A percentile compares a stretch with the other conserved stretches of the same genome.
Conservation (phyloP, 352 stramenopile genomes). For the Phytophthora litchii region DNA sequence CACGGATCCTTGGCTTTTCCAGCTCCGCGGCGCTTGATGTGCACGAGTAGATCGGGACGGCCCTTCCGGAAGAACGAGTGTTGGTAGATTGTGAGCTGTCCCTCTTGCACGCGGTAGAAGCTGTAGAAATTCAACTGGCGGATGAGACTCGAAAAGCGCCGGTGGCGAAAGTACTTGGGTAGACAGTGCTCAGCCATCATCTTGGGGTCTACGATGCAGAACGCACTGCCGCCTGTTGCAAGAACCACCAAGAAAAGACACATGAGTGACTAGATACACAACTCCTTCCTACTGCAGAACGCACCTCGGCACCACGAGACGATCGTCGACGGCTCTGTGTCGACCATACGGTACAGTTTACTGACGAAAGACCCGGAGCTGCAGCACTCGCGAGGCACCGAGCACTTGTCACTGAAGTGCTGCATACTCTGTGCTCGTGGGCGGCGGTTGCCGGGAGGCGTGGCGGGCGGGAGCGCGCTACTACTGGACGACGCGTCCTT, state of each 20-base stretch:
- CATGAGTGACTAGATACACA: neutral
- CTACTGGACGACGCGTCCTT: constrained; percentile 25
- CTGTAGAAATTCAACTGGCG: constrained; percentile 93
- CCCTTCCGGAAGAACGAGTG: constrained; percentile 87
- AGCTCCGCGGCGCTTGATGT: constrained; percentile 85
- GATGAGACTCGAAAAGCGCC: constrained; percentile 88
- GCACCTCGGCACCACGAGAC: constrained; percentile 81
- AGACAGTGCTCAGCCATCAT: constrained; percentile 89
- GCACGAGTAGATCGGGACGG: constrained; percentile 74
- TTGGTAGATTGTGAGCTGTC: constrained; percentile 87
- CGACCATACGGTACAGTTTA: constrained; percentile 88
- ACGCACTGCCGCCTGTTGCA: constrained; percentile 78
- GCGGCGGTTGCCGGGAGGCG: constrained; percentile 32
- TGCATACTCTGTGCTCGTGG: constrained; percentile 63
- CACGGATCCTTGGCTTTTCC: constrained; percentile 87
- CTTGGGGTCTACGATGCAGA: constrained; percentile 91
- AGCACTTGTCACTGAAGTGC: constrained; percentile 41
- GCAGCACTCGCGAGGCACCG: constrained; percentile 48
- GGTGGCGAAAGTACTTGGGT: constrained; percentile 92
- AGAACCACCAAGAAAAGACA: constrained; percentile 4
- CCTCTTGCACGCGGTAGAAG: constrained; percentile 91
- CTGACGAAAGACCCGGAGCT: constrained; percentile 84
- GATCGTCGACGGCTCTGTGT: constrained; percentile 79
- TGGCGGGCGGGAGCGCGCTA: constrained; percentile 1
- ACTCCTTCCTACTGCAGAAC: neutral